Percentiles rank a stretch among this genome's conserved stretches.
Evolutionary conservation across 2,329 filamentous ascomycete species (phyloP).

Genomic region (Colletotrichum sp.): DNA sequence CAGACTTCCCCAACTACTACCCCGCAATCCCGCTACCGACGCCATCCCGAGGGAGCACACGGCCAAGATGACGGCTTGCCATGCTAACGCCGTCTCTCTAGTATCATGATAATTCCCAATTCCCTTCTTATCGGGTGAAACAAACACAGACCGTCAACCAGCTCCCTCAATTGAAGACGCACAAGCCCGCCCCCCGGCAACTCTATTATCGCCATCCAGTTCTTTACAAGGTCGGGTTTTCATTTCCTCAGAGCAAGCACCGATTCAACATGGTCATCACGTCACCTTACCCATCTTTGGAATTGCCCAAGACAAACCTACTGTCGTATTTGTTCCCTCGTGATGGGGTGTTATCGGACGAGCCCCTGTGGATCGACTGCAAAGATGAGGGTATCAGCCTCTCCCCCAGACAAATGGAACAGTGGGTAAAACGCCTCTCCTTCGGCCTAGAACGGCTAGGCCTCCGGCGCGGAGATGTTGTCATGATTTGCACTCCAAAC

Average conservation of each 20-base stretch:
- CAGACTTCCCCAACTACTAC: conserved; percentile 3
- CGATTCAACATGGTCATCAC: conserved; percentile 41
- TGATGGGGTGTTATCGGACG: conserved; percentile 37
- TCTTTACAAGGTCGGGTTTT: not conserved
- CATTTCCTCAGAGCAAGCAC: not conserved
- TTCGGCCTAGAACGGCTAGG: conserved; percentile 51
- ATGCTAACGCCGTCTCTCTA: not conserved
- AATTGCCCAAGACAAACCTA: conserved; percentile 51
- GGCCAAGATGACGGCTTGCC: not conserved
- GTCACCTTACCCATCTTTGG: conserved; percentile 45
- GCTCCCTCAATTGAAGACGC: not conserved
- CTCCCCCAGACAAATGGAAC: conserved; percentile 50
- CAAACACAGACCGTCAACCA: not conserved
- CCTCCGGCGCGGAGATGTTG: conserved; percentile 52
- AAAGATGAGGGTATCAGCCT: conserved; percentile 47
- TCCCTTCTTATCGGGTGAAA: not conserved
- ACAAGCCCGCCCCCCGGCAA: not conserved
- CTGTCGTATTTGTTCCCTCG: conserved; percentile 40
- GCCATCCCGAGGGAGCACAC: conserved; percentile 12
- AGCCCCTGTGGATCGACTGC: conserved; percentile 60
- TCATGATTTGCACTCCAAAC: conserved; percentile 60
- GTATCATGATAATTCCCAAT: not conserved
- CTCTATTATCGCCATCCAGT: not conserved
- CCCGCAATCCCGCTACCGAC: conserved; percentile 13
- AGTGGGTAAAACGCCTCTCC: conserved; percentile 58